Evolutionary conservation across 2,329 filamentous ascomycete species (phyloP).

Genomic region (Fusarium tricinctum): DNA sequence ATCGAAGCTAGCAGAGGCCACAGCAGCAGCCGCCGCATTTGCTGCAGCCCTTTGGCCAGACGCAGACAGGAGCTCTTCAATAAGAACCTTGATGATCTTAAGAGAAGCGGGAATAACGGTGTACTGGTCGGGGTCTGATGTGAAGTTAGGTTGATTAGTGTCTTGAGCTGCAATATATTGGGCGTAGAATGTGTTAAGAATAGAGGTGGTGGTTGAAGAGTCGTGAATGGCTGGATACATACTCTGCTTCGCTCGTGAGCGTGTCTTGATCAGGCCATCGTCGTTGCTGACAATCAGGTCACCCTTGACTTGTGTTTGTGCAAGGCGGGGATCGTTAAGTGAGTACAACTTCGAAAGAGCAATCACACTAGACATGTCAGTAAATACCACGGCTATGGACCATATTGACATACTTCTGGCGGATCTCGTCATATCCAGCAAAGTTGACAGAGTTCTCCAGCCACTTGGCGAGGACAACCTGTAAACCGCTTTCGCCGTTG

Average conservation of each 20-base stretch:
- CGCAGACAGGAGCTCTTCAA: constrained; percentile 89
- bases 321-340: constrained; percentile 84
- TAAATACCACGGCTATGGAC: background rate
- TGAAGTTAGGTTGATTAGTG: constrained; percentile 47
- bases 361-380: constrained; percentile 76
- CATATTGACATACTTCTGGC: constrained; percentile 80
- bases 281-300: constrained; percentile 86
- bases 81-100: constrained; percentile 96
- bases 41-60: constrained; percentile 74
- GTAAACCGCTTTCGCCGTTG: constrained; percentile 82
- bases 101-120: constrained; percentile 88
- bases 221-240: constrained; percentile 52
- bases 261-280: constrained; percentile 87
- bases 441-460: constrained; percentile 97
- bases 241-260: constrained; percentile 89
- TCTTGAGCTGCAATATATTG: constrained; percentile 36
- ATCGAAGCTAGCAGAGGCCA: constrained; percentile 70
- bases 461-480: constrained; percentile 94
- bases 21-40: constrained; percentile 73
- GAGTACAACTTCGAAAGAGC: constrained; percentile 92
- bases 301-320: constrained; percentile 87
- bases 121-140: constrained; percentile 85
- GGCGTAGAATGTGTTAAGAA: constrained; percentile 40
- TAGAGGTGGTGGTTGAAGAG: constrained; percentile 36
- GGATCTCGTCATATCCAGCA: constrained; percentile 97